Evolutionary conservation across 2,329 filamentous ascomycete genomes (phyloP).

Genomic region (Calonectria henricotiae): DNA sequence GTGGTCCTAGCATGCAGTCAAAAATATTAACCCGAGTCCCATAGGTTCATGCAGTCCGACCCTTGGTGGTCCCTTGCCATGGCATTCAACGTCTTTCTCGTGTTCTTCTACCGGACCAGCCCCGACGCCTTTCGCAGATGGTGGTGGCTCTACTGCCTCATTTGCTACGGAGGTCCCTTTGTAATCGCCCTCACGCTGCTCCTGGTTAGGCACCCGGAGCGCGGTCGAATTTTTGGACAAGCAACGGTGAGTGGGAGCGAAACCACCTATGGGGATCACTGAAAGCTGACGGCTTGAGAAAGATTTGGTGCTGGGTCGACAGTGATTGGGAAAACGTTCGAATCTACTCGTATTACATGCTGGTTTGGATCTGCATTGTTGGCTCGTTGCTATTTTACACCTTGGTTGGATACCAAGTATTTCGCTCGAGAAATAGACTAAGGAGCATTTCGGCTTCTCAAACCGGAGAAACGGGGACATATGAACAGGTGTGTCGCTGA

Average conservation of each 20-base stretch:
- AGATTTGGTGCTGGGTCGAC: constrained; percentile 78
- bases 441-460: constrained; percentile 67
- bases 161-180: constrained; percentile 82
- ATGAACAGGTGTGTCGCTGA: constrained; percentile 56
- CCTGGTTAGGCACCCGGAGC: constrained; percentile 64
- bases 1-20: neutral
- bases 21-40: neutral
- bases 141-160: constrained; percentile 79
- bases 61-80: constrained; percentile 86
- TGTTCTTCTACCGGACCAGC: constrained; percentile 74
- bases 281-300: neutral
- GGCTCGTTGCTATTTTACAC: constrained; percentile 71
- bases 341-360: constrained; percentile 75
- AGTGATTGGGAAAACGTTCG: constrained; percentile 70
- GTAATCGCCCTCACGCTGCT: constrained; percentile 78
- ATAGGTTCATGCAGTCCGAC: constrained; percentile 84
- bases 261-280: neutral
- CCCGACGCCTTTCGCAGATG: constrained; percentile 81
- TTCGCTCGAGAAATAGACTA: constrained; percentile 71
- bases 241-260: constrained; percentile 66
- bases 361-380: constrained; percentile 74
- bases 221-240: constrained; percentile 68
- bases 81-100: constrained; percentile 85
- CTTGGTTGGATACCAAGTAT: constrained; percentile 74
- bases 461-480: constrained; percentile 49